These are phyloP conservation scores for Plasmodium malariae DNA, from an alignment of 169 alveolate genomes.

Conservation along the genomic window DNA sequence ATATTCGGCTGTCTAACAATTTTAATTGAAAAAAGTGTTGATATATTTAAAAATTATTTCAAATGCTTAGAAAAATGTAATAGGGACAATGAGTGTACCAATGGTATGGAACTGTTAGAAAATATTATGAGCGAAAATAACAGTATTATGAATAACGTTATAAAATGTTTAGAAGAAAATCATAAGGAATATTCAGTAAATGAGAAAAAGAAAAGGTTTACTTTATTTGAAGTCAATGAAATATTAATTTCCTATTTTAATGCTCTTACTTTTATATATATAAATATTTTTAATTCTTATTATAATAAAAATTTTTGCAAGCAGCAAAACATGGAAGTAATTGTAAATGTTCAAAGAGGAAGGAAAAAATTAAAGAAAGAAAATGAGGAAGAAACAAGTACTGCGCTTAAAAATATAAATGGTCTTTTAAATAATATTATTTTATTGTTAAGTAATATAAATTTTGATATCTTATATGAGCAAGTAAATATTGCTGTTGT, in stretches of 20 bases:
- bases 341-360: constrained; percentile 64
- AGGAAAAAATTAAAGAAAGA: constrained; percentile 68
- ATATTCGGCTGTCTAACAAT: constrained; percentile 67
- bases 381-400: constrained; percentile 51
- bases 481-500: constrained; percentile 21
- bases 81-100: constrained; percentile 15
- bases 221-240: constrained; percentile 63
- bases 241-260: constrained; percentile 50
- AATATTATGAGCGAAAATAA: constrained; percentile 42
- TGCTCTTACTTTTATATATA: constrained; percentile 59
- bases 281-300: constrained; percentile 65
- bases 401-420: constrained; percentile 50
- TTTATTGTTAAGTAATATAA: constrained; percentile 46
- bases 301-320: constrained; percentile 46
- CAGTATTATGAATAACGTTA: constrained; percentile 50
- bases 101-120: constrained; percentile 17
- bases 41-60: constrained; percentile 65
- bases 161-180: constrained; percentile 56
- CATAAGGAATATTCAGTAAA: constrained; percentile 41
- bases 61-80: constrained; percentile 66
- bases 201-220: constrained; percentile 47
- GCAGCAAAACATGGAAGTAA: constrained; percentile 30
- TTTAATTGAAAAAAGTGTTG: constrained; percentile 68
- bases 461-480: constrained; percentile 44
- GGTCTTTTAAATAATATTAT: constrained; percentile 61